Evolutionary conservation across 495 filamentous ascomycete species (phyloP).

Genomic region (Neurospora sp.): DNA sequence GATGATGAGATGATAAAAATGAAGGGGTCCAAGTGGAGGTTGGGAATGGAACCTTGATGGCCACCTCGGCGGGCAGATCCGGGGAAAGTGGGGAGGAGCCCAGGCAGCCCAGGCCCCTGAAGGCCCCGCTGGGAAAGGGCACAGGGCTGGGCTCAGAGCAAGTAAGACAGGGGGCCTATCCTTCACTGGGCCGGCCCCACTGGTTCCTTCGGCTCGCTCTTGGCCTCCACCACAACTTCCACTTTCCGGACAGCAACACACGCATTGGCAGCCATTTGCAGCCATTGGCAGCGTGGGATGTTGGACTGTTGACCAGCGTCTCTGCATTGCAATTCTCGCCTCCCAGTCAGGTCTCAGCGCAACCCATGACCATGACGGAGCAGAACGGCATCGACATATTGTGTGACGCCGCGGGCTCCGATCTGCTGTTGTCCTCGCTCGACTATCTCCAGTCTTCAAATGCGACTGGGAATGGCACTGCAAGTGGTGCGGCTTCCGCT

Average conservation of each 20-base stretch:
- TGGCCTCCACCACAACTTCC: background rate
- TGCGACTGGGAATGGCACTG: background rate
- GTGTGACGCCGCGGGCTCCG: slow-evolving; percentile 14
- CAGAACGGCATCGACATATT: slow-evolving; percentile 17
- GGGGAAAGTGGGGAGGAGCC: background rate
- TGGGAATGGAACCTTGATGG: background rate
- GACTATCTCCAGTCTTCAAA: background rate
- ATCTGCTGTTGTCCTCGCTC: slow-evolving; percentile 1
- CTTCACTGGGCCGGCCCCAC: background rate
- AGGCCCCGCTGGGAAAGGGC: background rate
- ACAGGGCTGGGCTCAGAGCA: background rate
- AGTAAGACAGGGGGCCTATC: background rate
- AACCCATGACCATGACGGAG: slow-evolving; percentile 3
- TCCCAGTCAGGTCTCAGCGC: background rate
- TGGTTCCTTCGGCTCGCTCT: background rate
- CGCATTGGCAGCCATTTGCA: background rate
- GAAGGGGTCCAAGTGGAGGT: background rate
- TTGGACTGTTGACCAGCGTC: background rate
- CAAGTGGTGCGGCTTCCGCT: background rate
- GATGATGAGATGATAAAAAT: background rate
- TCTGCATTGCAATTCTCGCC: background rate
- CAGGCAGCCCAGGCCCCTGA: background rate
- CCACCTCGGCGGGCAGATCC: background rate
- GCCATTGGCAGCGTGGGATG: background rate
- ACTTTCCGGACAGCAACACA: background rate